Percentiles rank a stretch among this genome's conserved stretches.
Evolutionary conservation across 495 filamentous ascomycete species (phyloP).

Genomic region (Venustampulla echinocandica): DNA sequence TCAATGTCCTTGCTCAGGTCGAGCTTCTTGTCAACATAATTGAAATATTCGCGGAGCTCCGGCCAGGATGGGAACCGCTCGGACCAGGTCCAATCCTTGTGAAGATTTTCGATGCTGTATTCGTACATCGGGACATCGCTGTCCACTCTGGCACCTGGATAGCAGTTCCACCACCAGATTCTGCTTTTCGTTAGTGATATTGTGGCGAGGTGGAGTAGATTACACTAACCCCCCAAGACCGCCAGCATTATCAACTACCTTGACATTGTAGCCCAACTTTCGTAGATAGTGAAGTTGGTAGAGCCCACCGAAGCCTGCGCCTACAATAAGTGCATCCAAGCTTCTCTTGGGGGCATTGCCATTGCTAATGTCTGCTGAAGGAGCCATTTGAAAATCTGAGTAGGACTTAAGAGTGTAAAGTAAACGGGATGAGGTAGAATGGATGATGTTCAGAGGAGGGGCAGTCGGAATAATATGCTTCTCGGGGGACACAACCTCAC

Average conservation of each 20-base stretch:
- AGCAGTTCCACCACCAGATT: slow-evolving; percentile 35
- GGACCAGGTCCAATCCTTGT: slow-evolving; percentile 37
- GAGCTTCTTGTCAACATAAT: slow-evolving; percentile 32
- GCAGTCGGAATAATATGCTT: too few relatives aligned
- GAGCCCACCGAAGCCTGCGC: slow-evolving; percentile 42
- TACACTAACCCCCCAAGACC: slow-evolving; percentile 36
- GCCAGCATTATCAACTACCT: slow-evolving; percentile 38
- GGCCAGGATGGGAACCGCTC: slow-evolving; percentile 31
- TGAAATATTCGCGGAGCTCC: slow-evolving; percentile 36
- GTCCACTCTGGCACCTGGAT: slow-evolving; percentile 38
- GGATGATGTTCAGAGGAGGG: too few relatives aligned
- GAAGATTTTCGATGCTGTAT: slow-evolving; percentile 31
- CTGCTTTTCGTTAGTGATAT: not conserved
- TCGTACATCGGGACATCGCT: slow-evolving; percentile 34
- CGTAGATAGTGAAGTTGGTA: slow-evolving; percentile 34
- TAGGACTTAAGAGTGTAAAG: not conserved
- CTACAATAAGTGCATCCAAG: slow-evolving; percentile 34
- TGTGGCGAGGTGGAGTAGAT: not conserved
- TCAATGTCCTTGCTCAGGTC: slow-evolving; percentile 35
- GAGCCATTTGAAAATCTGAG: not conserved
- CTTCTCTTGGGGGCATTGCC: slow-evolving; percentile 4
- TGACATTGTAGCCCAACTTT: slow-evolving; percentile 33
- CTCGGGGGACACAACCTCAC: too few relatives aligned
- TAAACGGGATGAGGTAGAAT: slow-evolving; percentile 5
- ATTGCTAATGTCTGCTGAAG: slow-evolving; percentile 1